Conservation (phyloP, 83 land plant species). For the Thuja plicata region DNA sequence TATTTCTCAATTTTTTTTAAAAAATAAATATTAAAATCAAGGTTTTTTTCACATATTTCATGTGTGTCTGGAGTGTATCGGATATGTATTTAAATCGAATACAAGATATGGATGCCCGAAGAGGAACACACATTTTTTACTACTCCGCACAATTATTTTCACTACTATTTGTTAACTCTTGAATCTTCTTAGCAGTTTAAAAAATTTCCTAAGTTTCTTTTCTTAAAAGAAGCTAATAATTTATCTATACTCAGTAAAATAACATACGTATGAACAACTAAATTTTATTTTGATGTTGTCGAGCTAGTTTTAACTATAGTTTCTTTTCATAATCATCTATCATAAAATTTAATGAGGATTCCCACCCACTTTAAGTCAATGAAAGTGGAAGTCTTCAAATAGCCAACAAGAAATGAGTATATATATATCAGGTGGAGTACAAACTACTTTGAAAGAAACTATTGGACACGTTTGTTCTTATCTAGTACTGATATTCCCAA, state of each 20-base stretch:
- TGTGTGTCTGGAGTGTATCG: too few species aligned
- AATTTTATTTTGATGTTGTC: neutral
- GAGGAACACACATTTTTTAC: too few species aligned
- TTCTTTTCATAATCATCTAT: neutral
- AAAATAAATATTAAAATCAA: too few species aligned
- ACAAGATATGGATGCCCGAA: too few species aligned
- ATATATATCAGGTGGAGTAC: neutral
- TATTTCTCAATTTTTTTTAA: too few species aligned
- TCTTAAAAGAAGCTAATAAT: neutral
- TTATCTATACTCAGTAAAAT: neutral
- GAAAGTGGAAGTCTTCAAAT: neutral
- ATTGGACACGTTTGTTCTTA: conserved; percentile 11
- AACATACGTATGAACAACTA: neutral
- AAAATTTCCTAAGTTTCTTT: neutral
- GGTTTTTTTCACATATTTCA: too few species aligned
- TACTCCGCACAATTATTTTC: neutral
- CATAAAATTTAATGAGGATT: neutral
- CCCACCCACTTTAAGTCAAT: neutral
- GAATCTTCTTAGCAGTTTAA: neutral
- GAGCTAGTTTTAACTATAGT: neutral
- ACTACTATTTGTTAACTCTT: neutral
- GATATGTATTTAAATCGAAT: too few species aligned
- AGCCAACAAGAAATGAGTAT: neutral
- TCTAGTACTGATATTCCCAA: neutral
- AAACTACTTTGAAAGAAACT: conserved; percentile 11